Conservation (phyloP, 305 asterid species). For the Vinca major region DNA sequence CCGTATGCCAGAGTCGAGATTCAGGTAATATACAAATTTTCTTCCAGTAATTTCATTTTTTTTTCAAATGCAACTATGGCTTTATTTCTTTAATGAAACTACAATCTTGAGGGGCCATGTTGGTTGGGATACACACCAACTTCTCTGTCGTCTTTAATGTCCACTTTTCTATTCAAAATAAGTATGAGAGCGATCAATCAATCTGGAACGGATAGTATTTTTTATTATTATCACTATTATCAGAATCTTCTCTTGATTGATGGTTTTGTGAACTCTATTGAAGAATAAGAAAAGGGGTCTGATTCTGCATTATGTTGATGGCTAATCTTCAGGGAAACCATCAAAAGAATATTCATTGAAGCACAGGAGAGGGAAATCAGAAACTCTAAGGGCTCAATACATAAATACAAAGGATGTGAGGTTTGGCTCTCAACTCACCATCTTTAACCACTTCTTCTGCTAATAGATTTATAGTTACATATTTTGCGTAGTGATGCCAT, state of each 20-base stretch:
- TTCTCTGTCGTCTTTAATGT: not conserved
- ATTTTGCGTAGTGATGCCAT: not conserved
- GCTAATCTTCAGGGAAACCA: conserved; percentile 39
- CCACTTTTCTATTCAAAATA: too few relatives aligned
- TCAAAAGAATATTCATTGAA: conserved; percentile 27
- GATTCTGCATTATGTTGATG: conserved; percentile 17
- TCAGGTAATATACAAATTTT: conserved; percentile 26
- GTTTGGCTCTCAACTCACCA: conserved; percentile 44
- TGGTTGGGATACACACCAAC: not conserved
- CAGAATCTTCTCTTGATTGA: not conserved
- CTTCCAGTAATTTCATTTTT: not conserved
- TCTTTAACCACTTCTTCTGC: conserved; percentile 4
- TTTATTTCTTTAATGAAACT: not conserved
- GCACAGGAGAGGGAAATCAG: conserved; percentile 90
- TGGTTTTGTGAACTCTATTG: not conserved
- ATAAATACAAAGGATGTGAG: conserved; percentile 81
- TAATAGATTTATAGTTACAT: not conserved
- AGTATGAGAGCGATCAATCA: too few relatives aligned
- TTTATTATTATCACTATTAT: too few relatives aligned
- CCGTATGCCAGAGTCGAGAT: conserved; percentile 28
- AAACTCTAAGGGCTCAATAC: conserved; percentile 70
- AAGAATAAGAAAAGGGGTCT: not conserved
- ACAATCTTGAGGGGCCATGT: not conserved
- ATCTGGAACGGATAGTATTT: too few relatives aligned
- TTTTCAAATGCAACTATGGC: not conserved